Conservation (phyloP, 108 stramenopile species). For the Seminavis robusta region DNA sequence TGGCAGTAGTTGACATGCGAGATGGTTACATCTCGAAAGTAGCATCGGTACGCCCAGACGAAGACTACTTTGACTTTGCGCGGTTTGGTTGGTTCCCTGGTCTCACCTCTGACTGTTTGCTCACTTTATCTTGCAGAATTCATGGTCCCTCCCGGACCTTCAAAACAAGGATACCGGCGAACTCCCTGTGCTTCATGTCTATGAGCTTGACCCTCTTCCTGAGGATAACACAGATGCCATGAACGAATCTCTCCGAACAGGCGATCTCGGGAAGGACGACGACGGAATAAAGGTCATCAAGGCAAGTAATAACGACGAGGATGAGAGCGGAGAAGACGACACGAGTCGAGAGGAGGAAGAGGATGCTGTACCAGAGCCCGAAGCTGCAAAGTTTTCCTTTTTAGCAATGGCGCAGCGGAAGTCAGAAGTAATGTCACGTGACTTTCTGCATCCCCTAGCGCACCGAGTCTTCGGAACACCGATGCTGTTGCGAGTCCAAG, state of each 20-base stretch:
- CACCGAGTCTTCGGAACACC: constrained; percentile 80
- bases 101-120: constrained; percentile 5
- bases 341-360: constrained; percentile 2
- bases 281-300: background rate
- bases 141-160: constrained; percentile 69
- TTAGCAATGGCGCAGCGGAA: constrained; percentile 77
- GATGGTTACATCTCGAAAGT: constrained; percentile 81
- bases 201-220: constrained; percentile 60
- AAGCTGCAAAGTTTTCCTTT: constrained; percentile 42
- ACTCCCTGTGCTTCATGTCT: constrained; percentile 67
- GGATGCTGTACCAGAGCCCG: constrained; percentile 4
- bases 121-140: constrained; percentile 35
- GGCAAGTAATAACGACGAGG: constrained; percentile 7
- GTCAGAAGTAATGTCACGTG: constrained; percentile 49
- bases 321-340: constrained; percentile 3
- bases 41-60: constrained; percentile 64
- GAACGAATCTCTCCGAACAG: background rate
- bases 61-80: too few relatives aligned
- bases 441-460: constrained; percentile 74
- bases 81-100: background rate
- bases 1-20: constrained; percentile 82
- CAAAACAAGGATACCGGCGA: constrained; percentile 80
- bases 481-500: constrained; percentile 62
- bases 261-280: background rate
- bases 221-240: too few relatives aligned